Percentiles rank a stretch among this genome's conserved stretches.
Conservation (phyloP, 345 rosid genomes). For the Lumnitzera racemosa region DNA sequence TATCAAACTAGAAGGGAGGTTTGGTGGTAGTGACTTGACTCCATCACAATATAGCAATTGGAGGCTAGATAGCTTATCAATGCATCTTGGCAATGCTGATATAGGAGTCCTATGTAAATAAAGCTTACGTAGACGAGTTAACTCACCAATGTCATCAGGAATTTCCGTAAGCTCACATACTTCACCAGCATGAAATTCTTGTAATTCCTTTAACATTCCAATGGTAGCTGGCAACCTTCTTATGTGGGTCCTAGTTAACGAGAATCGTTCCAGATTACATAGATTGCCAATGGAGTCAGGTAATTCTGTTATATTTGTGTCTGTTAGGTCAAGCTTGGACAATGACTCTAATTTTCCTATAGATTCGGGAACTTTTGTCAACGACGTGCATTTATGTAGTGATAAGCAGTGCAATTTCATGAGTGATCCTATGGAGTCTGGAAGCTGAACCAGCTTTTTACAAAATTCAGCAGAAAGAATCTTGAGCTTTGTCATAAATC, state of each 20-base stretch:
- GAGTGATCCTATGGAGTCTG: conserved; percentile 8
- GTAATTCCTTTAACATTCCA: conserved; percentile 6
- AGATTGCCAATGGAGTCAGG: conserved; percentile 1
- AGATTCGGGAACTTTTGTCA: conserved; percentile 1
- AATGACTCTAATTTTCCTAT: conserved; percentile 6
- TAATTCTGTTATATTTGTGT: not conserved
- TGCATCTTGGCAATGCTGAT: not conserved
- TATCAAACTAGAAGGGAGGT: conserved; percentile 5
- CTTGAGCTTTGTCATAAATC: not conserved
- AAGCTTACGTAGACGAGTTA: not conserved
- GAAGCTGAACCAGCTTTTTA: not conserved
- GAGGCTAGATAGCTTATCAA: conserved; percentile 1
- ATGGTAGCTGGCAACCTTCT: conserved; percentile 3
- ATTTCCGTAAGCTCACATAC: not conserved
- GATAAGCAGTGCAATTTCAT: not conserved
- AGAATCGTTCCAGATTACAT: not conserved
- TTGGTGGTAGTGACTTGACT: not conserved
- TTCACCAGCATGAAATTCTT: not conserved
- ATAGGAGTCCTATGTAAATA: not conserved
- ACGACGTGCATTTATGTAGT: not conserved
- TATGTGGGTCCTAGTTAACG: not conserved
- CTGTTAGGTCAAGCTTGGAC: not conserved
- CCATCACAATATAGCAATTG: not conserved
- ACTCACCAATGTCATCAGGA: not conserved
- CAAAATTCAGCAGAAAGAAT: not conserved